Conservation (phyloP, 495 filamentous ascomycete species). For the Recurvomyces mirabilis region DNA sequence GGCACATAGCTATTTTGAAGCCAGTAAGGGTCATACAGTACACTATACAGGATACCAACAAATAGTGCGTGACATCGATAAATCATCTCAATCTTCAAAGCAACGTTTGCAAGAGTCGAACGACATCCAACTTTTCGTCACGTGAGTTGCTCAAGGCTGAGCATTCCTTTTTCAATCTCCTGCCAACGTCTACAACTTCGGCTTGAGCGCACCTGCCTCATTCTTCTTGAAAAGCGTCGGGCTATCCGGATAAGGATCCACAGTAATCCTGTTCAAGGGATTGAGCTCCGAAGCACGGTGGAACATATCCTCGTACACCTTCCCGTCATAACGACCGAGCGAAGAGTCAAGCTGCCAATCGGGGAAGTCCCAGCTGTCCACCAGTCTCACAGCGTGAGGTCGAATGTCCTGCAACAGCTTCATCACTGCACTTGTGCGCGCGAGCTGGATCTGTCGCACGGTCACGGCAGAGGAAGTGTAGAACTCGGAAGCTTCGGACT, state of each 20-base stretch:
- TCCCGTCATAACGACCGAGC: conserved; percentile 52
- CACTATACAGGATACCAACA: too few species aligned
- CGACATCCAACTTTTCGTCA: too few species aligned
- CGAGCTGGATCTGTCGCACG: conserved; percentile 51
- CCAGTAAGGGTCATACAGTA: too few species aligned
- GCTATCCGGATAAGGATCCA: conserved; percentile 58
- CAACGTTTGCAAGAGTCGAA: too few species aligned
- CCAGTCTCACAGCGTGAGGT: conserved; percentile 54
- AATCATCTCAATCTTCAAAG: too few species aligned
- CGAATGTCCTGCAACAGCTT: conserved; percentile 54
- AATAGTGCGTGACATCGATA: too few species aligned
- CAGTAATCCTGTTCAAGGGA: conserved; percentile 52
- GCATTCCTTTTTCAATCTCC: too few species aligned
- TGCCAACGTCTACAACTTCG: conserved; percentile 40
- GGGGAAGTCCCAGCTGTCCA: conserved; percentile 57
- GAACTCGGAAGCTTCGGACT: conserved; percentile 55
- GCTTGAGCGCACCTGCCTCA: conserved; percentile 31
- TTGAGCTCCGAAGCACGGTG: conserved; percentile 53
- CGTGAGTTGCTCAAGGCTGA: too few species aligned
- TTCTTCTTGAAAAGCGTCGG: conserved; percentile 48
- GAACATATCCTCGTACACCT: conserved; percentile 54
- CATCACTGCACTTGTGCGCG: conserved; percentile 49
- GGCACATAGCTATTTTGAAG: too few species aligned
- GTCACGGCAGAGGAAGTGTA: conserved; percentile 52
- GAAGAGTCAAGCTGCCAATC: conserved; percentile 60